Conservation (phyloP, 2,329 filamentous ascomycete genomes). For the Penicillium oxalicum region DNA sequence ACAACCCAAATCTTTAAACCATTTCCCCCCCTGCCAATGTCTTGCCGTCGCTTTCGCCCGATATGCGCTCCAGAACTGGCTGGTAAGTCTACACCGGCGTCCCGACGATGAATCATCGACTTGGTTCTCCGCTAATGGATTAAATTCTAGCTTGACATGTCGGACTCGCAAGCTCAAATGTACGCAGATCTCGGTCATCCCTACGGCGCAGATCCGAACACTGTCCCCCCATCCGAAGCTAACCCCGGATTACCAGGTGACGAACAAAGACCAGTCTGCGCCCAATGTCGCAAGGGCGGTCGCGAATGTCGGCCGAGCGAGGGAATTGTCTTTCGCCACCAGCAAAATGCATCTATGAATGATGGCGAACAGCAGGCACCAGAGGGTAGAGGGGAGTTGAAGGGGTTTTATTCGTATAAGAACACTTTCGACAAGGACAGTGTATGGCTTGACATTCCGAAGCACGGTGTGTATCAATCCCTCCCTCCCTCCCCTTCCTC, state of each 20-base stretch:
- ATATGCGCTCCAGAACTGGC: constrained; percentile 42
- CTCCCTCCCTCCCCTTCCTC: too few relatives aligned
- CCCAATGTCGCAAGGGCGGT: constrained; percentile 56
- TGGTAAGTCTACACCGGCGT: constrained; percentile 30
- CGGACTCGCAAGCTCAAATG: constrained; percentile 60
- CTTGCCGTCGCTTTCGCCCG: constrained; percentile 23
- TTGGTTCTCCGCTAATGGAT: not conserved
- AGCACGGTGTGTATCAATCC: constrained; percentile 41
- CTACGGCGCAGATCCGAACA: constrained; percentile 1
- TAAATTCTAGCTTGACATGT: constrained; percentile 46
- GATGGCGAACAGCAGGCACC: constrained; percentile 39
- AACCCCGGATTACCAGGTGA: constrained; percentile 32
- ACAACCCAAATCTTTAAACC: not conserved
- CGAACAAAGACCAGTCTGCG: constrained; percentile 55
- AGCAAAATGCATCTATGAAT: constrained; percentile 65
- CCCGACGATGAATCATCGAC: not conserved
- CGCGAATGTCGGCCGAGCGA: constrained; percentile 57
- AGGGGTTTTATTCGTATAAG: constrained; percentile 61
- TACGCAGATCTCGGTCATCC: constrained; percentile 11
- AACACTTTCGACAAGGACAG: constrained; percentile 58
- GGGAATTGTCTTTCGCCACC: constrained; percentile 61
- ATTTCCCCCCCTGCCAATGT: constrained; percentile 17
- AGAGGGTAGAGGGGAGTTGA: constrained; percentile 43
- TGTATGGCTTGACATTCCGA: constrained; percentile 59
- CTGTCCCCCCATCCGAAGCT: not conserved